Evolutionary conservation across 768 basidiomycete species (phyloP).

Genomic region (Auricularia cornea): DNA sequence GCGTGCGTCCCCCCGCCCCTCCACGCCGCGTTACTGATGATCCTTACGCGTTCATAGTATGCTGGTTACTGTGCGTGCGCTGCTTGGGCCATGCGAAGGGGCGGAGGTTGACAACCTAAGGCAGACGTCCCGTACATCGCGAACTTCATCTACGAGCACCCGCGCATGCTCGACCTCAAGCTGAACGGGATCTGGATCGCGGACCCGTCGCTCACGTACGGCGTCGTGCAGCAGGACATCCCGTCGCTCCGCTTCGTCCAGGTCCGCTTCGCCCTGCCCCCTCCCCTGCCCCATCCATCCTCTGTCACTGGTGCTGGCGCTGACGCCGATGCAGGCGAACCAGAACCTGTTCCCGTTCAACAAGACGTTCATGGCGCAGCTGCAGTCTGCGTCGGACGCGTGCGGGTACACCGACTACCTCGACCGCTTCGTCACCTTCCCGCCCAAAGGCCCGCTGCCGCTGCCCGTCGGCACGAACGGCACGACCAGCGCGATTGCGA

Average conservation of each 20-base stretch:
- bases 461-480: conserved; percentile 20
- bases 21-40: not conserved
- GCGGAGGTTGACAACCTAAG: not conserved
- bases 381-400: conserved; percentile 27
- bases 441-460: conserved; percentile 25
- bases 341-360: conserved; percentile 54
- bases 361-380: conserved; percentile 40
- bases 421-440: conserved; percentile 27
- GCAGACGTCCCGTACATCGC: conserved; percentile 15
- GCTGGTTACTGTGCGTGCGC: conserved; percentile 24
- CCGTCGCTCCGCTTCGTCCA: conserved; percentile 15
- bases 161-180: conserved; percentile 11
- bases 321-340: too few relatives aligned
- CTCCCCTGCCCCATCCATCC: conserved; percentile 9
- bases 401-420: conserved; percentile 29
- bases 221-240: conserved; percentile 15
- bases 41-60: conserved; percentile 9
- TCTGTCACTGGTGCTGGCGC: too few relatives aligned
- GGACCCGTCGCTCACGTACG: conserved; percentile 13
- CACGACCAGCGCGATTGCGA: conserved; percentile 16
- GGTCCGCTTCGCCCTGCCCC: not conserved
- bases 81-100: not conserved
- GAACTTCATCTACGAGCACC: conserved; percentile 17
- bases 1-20: conserved; percentile 7
- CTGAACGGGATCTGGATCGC: conserved; percentile 17